phyloP scores from a whole-genome alignment of 2,329 filamentous ascomycete species.

The Catunica adiposa region DNA sequence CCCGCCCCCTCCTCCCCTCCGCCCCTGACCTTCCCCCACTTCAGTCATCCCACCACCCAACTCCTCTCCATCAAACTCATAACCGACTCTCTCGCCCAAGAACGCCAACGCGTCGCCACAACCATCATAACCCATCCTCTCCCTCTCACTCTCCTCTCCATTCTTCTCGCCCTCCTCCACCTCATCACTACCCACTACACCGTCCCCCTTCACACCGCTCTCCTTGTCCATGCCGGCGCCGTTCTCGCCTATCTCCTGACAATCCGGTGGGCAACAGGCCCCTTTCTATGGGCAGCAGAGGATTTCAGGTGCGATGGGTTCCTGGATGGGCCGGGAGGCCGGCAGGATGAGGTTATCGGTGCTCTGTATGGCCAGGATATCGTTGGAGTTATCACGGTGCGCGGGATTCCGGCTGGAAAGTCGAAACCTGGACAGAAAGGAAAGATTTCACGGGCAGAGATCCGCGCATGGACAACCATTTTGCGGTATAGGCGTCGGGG shows the following conservation, averaged over 20 bases:
- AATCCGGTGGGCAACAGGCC: conserved; percentile 2
- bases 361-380: conserved; percentile 1
- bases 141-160: conserved; percentile 30
- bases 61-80: conserved; percentile 55
- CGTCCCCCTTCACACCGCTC: background rate
- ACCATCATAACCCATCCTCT: conserved; percentile 47
- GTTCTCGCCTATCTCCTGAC: conserved; percentile 1
- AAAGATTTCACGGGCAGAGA: conserved; percentile 18
- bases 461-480: conserved; percentile 68
- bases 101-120: conserved; percentile 52
- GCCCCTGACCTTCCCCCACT: background rate
- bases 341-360: background rate
- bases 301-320: background rate
- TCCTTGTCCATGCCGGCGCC: conserved; percentile 23
- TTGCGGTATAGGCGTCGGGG: conserved; percentile 52
- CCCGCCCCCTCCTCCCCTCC: background rate
- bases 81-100: conserved; percentile 67
- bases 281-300: conserved; percentile 1
- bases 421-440: background rate
- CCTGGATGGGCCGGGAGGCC: background rate
- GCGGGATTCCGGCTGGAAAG: background rate
- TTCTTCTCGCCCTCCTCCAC: conserved; percentile 20
- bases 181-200: background rate
- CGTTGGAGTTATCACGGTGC: background rate
- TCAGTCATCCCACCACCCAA: conserved; percentile 18